phyloP scores from a whole-genome alignment of 129 eudicot species.

The Chrysanthemum seticuspe region DNA sequence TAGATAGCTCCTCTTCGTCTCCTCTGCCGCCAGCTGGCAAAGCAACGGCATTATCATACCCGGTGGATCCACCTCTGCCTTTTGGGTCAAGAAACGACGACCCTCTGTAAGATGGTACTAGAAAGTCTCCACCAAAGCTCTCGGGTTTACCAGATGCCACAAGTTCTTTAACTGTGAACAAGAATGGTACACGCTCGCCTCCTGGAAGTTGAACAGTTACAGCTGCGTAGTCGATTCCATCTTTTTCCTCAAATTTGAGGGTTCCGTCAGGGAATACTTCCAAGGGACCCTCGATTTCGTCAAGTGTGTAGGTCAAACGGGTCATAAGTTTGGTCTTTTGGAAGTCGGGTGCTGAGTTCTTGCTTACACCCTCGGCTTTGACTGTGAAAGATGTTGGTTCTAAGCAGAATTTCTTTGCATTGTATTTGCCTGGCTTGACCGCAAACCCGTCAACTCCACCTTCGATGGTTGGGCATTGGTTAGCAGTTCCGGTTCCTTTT shows the following conservation, averaged over 20 bases:
- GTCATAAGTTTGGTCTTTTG: slow-evolving; percentile 97
- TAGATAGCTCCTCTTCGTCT: slow-evolving; percentile 80
- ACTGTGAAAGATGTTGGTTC: slow-evolving; percentile 96
- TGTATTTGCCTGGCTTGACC: slow-evolving; percentile 85
- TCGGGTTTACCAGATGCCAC: slow-evolving; percentile 94
- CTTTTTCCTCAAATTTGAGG: slow-evolving; percentile 87
- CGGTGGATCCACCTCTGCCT: slow-evolving; percentile 97
- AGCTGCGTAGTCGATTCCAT: slow-evolving; percentile 94
- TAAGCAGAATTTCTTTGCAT: slow-evolving; percentile 82
- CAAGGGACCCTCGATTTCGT: slow-evolving; percentile 90
- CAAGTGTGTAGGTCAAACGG: slow-evolving; percentile 93
- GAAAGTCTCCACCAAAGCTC: slow-evolving; percentile 68
- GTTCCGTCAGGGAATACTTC: slow-evolving; percentile 75
- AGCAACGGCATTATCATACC: slow-evolving; percentile 87
- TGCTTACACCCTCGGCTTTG: slow-evolving; percentile 84
- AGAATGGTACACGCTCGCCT: slow-evolving; percentile 95
- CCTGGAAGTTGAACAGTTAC: slow-evolving; percentile 98
- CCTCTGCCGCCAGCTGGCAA: slow-evolving; percentile 96
- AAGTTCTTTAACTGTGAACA: slow-evolving; percentile 81
- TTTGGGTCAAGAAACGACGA: slow-evolving; percentile 98
- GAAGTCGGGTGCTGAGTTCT: slow-evolving; percentile 82
- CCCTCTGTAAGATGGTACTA: slow-evolving; percentile 94
- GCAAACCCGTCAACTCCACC: slow-evolving; percentile 74
- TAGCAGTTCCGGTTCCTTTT: slow-evolving; percentile 94
- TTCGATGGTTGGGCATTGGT: slow-evolving; percentile 93